These are phyloP conservation scores for Castanea sativa DNA, from an alignment of 306 rosid genomes.

Conservation along the genomic window DNA sequence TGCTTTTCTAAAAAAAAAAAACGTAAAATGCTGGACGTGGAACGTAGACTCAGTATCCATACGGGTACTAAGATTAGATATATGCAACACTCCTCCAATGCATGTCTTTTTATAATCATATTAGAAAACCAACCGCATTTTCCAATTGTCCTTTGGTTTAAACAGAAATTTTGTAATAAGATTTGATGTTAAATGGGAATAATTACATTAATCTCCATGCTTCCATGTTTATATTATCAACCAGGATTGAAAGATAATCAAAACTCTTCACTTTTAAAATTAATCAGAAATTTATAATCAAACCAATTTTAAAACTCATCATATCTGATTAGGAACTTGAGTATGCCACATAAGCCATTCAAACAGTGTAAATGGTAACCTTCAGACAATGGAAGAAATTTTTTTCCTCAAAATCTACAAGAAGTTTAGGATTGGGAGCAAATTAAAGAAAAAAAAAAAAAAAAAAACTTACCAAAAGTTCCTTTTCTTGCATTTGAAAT, in stretches of 20 bases:
- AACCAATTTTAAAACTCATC: background rate
- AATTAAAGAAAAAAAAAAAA: background rate
- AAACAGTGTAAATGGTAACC: background rate
- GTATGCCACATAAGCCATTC: background rate
- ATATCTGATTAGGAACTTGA: background rate
- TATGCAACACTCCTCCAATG: background rate
- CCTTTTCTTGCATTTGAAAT: constrained; percentile 68
- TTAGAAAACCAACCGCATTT: background rate
- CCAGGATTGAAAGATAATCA: background rate
- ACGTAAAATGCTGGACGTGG: too few species aligned
- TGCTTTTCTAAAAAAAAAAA: too few species aligned
- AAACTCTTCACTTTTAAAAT: background rate
- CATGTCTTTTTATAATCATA: background rate
- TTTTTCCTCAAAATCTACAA: background rate
- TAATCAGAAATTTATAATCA: too few species aligned
- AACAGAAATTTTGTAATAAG: background rate
- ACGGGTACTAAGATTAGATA: background rate
- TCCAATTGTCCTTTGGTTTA: background rate
- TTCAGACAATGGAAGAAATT: background rate
- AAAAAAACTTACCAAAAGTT: constrained; percentile 53
- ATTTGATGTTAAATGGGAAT: background rate
- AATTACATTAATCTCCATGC: background rate
- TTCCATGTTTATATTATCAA: background rate
- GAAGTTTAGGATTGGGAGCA: background rate
- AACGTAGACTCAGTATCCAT: too few species aligned